Evolutionary conservation across 305 asterid genomes (phyloP).

Genomic region (Rubia peregrina): DNA sequence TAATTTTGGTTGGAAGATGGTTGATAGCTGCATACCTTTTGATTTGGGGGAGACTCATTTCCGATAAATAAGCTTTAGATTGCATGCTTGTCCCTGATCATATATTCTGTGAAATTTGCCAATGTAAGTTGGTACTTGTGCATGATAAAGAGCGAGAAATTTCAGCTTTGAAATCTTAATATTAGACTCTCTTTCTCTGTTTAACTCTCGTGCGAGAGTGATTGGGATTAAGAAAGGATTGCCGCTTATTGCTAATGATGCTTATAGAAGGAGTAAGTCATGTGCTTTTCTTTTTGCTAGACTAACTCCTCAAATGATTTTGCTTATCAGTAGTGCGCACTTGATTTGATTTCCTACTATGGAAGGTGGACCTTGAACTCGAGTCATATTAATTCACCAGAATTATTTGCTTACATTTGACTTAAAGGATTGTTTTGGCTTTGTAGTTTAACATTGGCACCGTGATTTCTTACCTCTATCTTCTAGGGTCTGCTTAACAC

Average conservation of each 20-base stretch:
- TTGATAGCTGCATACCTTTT: not conserved
- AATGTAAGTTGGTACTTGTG: not conserved
- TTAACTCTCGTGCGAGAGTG: not conserved
- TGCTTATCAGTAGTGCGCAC: not conserved
- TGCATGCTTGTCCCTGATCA: not conserved
- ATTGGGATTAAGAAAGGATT: not conserved
- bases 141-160: not conserved
- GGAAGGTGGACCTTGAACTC: not conserved
- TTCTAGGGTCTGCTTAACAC: not conserved
- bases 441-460: not conserved
- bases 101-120: not conserved
- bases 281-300: not conserved
- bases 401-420: conserved; percentile 2
- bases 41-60: not conserved
- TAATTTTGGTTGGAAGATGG: not conserved
- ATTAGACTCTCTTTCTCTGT: not conserved
- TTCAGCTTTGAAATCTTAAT: not conserved
- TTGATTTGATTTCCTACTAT: not conserved
- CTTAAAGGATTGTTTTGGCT: not conserved
- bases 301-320: not conserved
- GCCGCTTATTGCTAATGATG: not conserved
- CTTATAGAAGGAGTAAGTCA: not conserved
- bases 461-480: not conserved
- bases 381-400: not conserved
- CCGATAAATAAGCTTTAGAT: not conserved